Percentiles rank a stretch among this genome's conserved stretches.
Conservation (phyloP, 345 rosid genomes). For the Ailanthus altissimus region DNA sequence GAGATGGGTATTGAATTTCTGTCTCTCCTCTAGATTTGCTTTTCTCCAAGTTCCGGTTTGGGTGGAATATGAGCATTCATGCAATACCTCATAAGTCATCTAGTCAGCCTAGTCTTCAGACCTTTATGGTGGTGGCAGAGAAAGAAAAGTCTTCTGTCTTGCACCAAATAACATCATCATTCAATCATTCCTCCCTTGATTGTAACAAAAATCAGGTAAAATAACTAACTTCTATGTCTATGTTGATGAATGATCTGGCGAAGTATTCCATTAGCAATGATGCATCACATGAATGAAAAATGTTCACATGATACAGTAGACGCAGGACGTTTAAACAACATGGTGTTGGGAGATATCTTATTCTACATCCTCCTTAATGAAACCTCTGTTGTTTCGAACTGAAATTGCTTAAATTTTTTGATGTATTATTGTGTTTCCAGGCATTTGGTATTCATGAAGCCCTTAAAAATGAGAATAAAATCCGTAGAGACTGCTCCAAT, state of each 20-base stretch:
- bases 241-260: neutral
- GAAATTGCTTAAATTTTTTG: conserved; percentile 16
- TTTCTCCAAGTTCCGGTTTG: conserved; percentile 78
- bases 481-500: conserved; percentile 60
- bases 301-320: neutral
- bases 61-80: conserved; percentile 74
- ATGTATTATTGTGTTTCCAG: conserved; percentile 41
- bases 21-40: conserved; percentile 61
- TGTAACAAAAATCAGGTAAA: conserved; percentile 59
- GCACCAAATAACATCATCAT: conserved; percentile 53
- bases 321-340: neutral
- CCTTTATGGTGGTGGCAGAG: conserved; percentile 79
- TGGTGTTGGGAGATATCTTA: neutral
- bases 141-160: conserved; percentile 50
- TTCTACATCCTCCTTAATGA: neutral
- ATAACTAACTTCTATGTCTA: neutral
- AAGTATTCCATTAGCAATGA: neutral
- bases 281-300: neutral
- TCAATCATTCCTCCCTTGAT: conserved; percentile 44
- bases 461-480: conserved; percentile 67
- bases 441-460: conserved; percentile 70
- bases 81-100: conserved; percentile 55
- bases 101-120: conserved; percentile 50
- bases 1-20: conserved; percentile 22
- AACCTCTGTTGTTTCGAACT: conserved; percentile 18